Conservation (phyloP, 2,329 filamentous ascomycete genomes). For the Epichloe uncinata region DNA sequence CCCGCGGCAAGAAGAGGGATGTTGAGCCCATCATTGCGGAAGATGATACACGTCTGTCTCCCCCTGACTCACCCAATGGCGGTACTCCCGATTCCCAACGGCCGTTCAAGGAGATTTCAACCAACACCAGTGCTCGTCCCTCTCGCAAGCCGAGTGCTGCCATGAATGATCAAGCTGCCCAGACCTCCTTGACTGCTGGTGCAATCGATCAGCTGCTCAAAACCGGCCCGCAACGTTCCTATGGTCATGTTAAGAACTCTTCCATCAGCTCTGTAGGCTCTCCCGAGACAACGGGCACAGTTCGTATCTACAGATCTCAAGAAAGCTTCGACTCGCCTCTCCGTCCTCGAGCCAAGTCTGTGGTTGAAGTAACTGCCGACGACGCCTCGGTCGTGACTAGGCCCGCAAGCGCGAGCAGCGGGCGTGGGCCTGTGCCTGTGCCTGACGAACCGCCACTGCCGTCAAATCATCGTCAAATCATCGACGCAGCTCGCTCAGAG, state of each 20-base stretch:
- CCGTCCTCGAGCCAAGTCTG: conserved; percentile 23
- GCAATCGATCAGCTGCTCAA: conserved; percentile 66
- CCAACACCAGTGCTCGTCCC: conserved; percentile 34
- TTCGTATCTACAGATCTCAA: conserved; percentile 32
- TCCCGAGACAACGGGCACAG: conserved; percentile 25
- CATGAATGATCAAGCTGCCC: conserved; percentile 59
- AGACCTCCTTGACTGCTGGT: conserved; percentile 72
- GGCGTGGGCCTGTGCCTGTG: conserved; percentile 27
- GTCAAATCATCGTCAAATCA: conserved; percentile 67
- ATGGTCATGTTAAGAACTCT: conserved; percentile 22
- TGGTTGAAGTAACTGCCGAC: conserved; percentile 28
- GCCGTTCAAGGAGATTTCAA: conserved; percentile 50
- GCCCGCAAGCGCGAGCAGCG: conserved; percentile 62
- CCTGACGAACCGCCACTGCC: conserved; percentile 58
- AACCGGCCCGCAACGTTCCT: conserved; percentile 17
- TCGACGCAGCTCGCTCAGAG: conserved; percentile 59
- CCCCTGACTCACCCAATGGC: conserved; percentile 23
- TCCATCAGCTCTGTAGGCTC: conserved; percentile 23
- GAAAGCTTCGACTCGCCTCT: conserved; percentile 35
- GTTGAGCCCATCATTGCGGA: conserved; percentile 43
- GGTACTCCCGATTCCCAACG: conserved; percentile 42
- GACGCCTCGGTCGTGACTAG: conserved; percentile 30
- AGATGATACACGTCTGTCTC: conserved; percentile 47
- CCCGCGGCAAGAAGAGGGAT: conserved; percentile 29
- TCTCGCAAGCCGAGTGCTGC: conserved; percentile 25